Base-by-base conservation (phyloP, 345 rosid genomes). In the Murraya koenigii region DNA sequence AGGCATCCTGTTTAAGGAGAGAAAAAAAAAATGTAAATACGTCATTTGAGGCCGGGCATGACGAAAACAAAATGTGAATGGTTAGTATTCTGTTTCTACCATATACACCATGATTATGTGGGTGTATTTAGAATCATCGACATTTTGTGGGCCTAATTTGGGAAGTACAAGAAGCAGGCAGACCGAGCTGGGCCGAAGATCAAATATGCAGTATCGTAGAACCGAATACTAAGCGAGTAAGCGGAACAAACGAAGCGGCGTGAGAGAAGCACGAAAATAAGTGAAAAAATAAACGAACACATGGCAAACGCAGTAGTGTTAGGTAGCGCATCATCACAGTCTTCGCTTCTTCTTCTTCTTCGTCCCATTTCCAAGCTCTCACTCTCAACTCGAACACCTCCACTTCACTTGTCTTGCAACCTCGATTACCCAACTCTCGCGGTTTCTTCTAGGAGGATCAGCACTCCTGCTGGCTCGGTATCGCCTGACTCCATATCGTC, bases 271-370 rank as follows among this genome's bases (percentile, higher is more conserved):
- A 41, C 30, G 59, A 25, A 36, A 54, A 23, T n/a, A 69, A 59
- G 41, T 4, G 65, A 33, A 33, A 33, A 9, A 59, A 32, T 26
- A 60, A 63, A 15, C 30, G 33, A 66, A 68, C 23, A 47, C 44
- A 86, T 84, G 89, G 88, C 85, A 4, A 84, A 78, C 26, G 33
- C 63, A 38, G 35, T 83, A 28, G 39, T 83, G 75, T 41, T 77
- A 59, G 75, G 83, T 22, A 61, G 71, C 2, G 23, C 68, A 6
- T 77, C 89, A 3, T 79, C 88, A 7, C 87, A 80, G 78, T 84
- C 87, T 8, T 85, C 88, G 41, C 88, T 79, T 56, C 87, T 86
- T 55, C 69, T 79, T 58, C 81, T 32, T 32, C 79, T 7, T 64
- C 41, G n/a, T 15, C 41, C 39, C 22, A 20, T 44, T 1, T 74